Base-by-base conservation (phyloP, 2,329 filamentous ascomycete species). In the Cladophialophora exuberans region DNA sequence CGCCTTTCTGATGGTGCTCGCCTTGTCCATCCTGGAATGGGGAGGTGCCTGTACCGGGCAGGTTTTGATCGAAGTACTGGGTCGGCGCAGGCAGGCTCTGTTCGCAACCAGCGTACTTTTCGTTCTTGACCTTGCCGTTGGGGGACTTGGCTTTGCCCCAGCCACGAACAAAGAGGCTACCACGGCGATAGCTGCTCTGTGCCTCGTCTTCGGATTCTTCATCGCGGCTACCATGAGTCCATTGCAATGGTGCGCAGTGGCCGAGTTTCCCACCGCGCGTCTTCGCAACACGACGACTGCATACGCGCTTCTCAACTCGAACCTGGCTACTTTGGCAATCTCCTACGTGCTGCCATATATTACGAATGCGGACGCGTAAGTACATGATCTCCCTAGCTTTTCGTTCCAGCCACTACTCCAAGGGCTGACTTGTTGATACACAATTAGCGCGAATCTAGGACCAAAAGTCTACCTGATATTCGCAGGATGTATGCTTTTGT, bases 331-430 rank as follows among this genome's bases (percentile, higher is more conserved):
- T 26, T 15, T 50, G n/a, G 20, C 25, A 4, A 18, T 52, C 6
- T 20, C 48, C 5, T 52, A 52, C 18, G 26, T 52, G 10, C 33
- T 52, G 6, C 48, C 48, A n/a, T 52, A 52, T n/a, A 52, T 52
- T 38, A 26, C 38, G 6, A 33, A 42, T 20, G 38, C 23, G 4
- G 48, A 52, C 25, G 48, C 36, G 3, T n/a, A n/a, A n/a, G n/a
- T n/a, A n/a, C n/a, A n/a, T n/a, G n/a, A n/a, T n/a, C n/a, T n/a
- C n/a, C n/a, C n/a, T n/a, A n/a, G n/a, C n/a, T n/a, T n/a, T n/a
- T n/a, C n/a, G n/a, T n/a, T n/a, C n/a, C n/a, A n/a, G n/a, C n/a
- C n/a, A n/a, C n/a, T n/a, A n/a, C n/a, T n/a, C n/a, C n/a, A n/a
- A n/a, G n/a, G n/a, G n/a, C n/a, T n/a, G n/a, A n/a, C n/a, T n/a